phyloP scores from a whole-genome alignment of 257 asterid genomes.

The Apocynum venetum region DNA sequence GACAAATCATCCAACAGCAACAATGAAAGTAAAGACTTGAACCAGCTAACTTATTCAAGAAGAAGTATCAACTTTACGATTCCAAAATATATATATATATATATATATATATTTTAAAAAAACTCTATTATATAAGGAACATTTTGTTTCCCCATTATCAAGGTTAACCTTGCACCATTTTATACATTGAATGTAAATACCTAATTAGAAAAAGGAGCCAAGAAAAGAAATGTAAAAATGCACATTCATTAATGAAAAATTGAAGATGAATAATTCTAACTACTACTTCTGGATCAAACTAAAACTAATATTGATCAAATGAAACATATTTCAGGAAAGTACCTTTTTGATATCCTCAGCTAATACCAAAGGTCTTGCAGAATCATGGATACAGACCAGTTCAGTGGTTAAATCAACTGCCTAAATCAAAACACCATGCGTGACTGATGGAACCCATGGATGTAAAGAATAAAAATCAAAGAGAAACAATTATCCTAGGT shows the following conservation, averaged over 20 bases:
- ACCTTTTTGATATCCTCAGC: conserved; percentile 77
- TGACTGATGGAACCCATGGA: not conserved
- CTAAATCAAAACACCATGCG: conserved; percentile 35
- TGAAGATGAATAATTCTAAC: not conserved
- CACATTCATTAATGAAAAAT: not conserved
- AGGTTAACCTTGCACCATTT: not conserved
- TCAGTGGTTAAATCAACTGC: conserved; percentile 66
- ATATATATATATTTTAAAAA: no score
- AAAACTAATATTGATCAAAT: not conserved
- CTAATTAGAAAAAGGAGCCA: not conserved
- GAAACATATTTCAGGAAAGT: conserved; percentile 15
- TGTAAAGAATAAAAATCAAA: not conserved
- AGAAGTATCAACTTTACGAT: not conserved
- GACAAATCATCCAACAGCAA: not conserved
- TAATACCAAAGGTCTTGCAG: conserved; percentile 90
- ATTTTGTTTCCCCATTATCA: not conserved
- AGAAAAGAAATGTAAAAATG: not conserved
- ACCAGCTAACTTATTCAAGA: not conserved
- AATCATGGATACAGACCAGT: conserved; percentile 92
- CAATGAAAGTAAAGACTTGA: not conserved
- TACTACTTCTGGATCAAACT: not conserved
- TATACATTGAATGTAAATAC: not conserved
- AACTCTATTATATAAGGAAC: not conserved
- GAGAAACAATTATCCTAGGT: not conserved
- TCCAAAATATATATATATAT: not conserved